phyloP scores from a whole-genome alignment of 1,284 basidiomycete species.

The Ceratorhiza oryzae-sativae region DNA sequence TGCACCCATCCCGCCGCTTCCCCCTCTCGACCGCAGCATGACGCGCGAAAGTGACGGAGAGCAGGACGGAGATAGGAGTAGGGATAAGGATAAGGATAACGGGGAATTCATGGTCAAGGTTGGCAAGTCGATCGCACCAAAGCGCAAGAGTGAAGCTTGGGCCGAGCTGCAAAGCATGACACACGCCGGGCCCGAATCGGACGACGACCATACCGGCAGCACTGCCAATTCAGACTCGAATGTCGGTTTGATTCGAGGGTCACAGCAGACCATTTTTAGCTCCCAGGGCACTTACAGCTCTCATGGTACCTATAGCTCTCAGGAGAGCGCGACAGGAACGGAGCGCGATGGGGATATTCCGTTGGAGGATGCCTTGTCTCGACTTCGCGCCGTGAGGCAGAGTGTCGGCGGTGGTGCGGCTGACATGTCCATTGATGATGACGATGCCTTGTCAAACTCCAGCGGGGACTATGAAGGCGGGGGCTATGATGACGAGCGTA shows the following conservation, averaged over 20 bases:
- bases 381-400: slow-evolving; percentile 23
- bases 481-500: slow-evolving; percentile 22
- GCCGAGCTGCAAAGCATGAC: slow-evolving; percentile 39
- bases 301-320: slow-evolving; percentile 12
- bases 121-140: slow-evolving; percentile 27
- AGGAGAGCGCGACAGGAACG: slow-evolving; percentile 27
- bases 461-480: slow-evolving; percentile 26
- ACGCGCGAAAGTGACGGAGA: neutral
- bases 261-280: slow-evolving; percentile 10
- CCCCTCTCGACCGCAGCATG: slow-evolving; percentile 19
- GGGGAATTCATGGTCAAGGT: slow-evolving; percentile 24
- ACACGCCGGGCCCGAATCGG: slow-evolving; percentile 11
- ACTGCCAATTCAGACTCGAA: slow-evolving; percentile 9
- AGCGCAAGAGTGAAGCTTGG: slow-evolving; percentile 40
- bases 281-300: slow-evolving; percentile 15
- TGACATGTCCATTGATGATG: slow-evolving; percentile 39
- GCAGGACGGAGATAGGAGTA: neutral
- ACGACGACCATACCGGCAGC: slow-evolving; percentile 29
- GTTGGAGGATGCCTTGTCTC: slow-evolving; percentile 16
- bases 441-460: slow-evolving; percentile 11
- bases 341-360: slow-evolving; percentile 7
- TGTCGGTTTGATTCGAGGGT: neutral
- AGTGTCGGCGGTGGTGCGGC: slow-evolving; percentile 38
- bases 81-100: neutral
- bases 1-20: slow-evolving; percentile 25